These are phyloP conservation scores for Thielaviopsis musarum DNA, from an alignment of 2,329 filamentous ascomycete genomes.

Conservation along the genomic window DNA sequence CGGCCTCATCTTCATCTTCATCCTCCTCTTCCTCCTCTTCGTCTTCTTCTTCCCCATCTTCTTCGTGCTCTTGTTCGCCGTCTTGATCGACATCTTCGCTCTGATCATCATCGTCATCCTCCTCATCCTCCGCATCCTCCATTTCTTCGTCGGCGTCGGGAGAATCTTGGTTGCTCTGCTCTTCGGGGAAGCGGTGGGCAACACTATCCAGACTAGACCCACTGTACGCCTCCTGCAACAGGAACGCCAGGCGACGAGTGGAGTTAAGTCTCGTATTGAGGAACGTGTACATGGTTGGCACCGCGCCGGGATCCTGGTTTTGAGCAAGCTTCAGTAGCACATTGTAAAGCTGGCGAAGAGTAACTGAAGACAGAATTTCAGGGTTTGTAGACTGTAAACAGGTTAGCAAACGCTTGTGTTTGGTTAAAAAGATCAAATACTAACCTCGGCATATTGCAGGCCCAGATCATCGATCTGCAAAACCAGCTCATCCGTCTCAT, in stretches of 20 bases:
- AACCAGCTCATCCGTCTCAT: constrained; percentile 30
- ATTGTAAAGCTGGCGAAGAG: constrained; percentile 25
- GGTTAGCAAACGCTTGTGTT: constrained; percentile 16
- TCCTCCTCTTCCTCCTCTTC: constrained; percentile 12
- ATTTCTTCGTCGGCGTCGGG: constrained; percentile 14
- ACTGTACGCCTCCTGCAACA: constrained; percentile 26
- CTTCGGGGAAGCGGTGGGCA: constrained; percentile 21
- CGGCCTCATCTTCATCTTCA: constrained; percentile 12
- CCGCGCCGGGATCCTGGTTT: constrained; percentile 25
- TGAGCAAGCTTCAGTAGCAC: constrained; percentile 27
- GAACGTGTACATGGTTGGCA: constrained; percentile 25
- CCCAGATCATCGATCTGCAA: constrained; percentile 35
- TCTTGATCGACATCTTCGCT: constrained; percentile 11
- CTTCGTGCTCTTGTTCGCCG: constrained; percentile 13
- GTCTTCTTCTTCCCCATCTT: constrained; percentile 6
- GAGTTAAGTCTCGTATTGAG: constrained; percentile 25
- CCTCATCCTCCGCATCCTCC: constrained; percentile 11
- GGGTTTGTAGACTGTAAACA: constrained; percentile 20
- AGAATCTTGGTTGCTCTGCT: constrained; percentile 17
- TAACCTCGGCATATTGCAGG: constrained; percentile 35
- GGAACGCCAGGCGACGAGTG: constrained; percentile 22
- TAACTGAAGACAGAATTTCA: constrained; percentile 21
- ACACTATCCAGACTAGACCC: constrained; percentile 26
- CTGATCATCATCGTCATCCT: constrained; percentile 15
- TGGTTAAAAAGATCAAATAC: constrained; percentile 9